Base-by-base conservation (phyloP, 495 filamentous ascomycete genomes). In the Penicillium coffeae region DNA sequence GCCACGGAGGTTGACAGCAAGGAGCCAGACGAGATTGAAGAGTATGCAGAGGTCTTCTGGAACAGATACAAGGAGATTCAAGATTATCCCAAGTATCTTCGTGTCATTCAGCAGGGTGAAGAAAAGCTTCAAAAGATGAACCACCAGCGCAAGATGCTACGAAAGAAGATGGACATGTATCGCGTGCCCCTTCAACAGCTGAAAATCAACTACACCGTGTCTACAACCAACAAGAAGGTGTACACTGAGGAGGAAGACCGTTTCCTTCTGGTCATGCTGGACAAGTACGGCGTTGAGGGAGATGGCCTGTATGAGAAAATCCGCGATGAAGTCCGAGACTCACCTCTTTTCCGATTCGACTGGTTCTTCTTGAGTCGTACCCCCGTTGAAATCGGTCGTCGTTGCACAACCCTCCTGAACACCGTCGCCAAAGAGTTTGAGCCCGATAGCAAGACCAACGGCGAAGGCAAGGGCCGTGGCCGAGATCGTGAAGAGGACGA, bases 221-320 rank as follows among this genome's bases (percentile, higher is more conserved):
- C 90, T 2, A 99, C 94, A 2, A 99, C 94, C 39, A 99, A 99
- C 74, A 99, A 99, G 77, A 97, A 97, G 72, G 90, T 97, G 5
- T 99, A 99, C 62, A 96, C 93, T 0, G 94, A 97, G 61, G 94
- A 99, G 61, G 94, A 99, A 68, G 94, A 99, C 60, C 83, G 94
- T 9, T 99, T 99, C 70, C 74, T 99, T 41, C 76, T 99, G 21
- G 91, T 97, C 32, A 87, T 95, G 71, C 70, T 99, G 2, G 90
- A 99, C 64, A 85, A 83, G 66, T 87, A 86, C 58, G 94, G 94
- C 15, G 80, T 97, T 10, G 88, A 95, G 44, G 86, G 85, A 2
- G 90, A 93, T 58, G 80, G 81, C 21, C 79, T 95, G 43, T 89
- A 88, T 55, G 89, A 95, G 51, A 83, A 80, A 59, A 92, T 96